Evolutionary conservation across 176 grass and related monocot genomes (phyloP), one percentile per base, ranked within the genome.

Genomic region (Juncus effusus): DNA sequence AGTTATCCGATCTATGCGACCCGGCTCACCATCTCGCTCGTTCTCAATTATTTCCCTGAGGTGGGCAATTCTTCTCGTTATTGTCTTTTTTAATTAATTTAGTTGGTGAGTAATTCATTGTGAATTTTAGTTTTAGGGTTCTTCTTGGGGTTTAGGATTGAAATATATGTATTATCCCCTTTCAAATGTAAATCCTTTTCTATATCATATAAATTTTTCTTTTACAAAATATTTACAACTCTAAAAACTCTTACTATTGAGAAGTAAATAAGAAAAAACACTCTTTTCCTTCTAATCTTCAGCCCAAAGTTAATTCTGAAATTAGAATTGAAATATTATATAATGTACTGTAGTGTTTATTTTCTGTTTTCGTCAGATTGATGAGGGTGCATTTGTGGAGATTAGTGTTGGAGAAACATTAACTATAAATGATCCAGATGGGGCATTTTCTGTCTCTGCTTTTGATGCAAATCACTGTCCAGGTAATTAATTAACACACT

Each of bases 391-490:
- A 2, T 87, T 87, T 47, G 76, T 96, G 69, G 84, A 90, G 79
- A 80, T 90, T 38, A 84, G 84, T 51, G 69, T 87, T 15, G 91
- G 91, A 10, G 80, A 61, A 56, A 82, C 84, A 38, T 53, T 85
- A 41, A 36, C 54, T 38, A 72, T 96, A 62, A 84, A 87, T 13
- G 81, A 90, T 53, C 83, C 84, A 28, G 57, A 76, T 51, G 84
- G 81, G 38, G 67, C 51, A 12, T 90, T 90, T 42, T 80, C 69
- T 11, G 84, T 90, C 61, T 87, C 91, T 10, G 61, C 64, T n/a
- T 81, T 79, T 36, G 84, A 87, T 52, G 91, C 91, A 38, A 96
- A 96, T 55, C 91, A 96, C 69, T 96, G 87, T 63, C 81, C 84
- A 64, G 91, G 91, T 87, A 61, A 36, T 54, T 6, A 54, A 40